A percentile compares a stretch with the other conserved stretches of the same genome.
Conservation (phyloP, 805 yeast species). For the Myxozyma sirexii region DNA sequence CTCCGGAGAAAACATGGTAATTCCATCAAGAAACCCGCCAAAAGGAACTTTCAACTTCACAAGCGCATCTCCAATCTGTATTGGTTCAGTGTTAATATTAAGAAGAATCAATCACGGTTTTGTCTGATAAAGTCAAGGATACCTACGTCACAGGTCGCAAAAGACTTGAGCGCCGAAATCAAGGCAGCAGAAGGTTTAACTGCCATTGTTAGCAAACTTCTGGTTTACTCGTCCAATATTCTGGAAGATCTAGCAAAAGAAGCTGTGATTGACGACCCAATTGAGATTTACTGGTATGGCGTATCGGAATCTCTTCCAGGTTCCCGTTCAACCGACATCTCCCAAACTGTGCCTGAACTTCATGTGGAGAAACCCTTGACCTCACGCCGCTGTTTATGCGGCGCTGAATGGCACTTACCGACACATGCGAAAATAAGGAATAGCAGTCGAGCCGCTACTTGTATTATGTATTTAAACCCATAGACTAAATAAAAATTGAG, state of each 20-base stretch:
- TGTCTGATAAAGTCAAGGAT: neutral
- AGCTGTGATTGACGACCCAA: too few species aligned
- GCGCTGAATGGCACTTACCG: neutral
- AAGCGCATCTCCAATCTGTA: slow-evolving; percentile 30
- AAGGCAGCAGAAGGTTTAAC: slow-evolving; percentile 14
- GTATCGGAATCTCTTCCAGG: neutral
- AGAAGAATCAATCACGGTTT: neutral
- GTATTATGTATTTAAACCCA: too few species aligned
- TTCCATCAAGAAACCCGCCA: slow-evolving; percentile 29
- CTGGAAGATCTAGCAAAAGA: too few species aligned
- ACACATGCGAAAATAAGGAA: too few species aligned
- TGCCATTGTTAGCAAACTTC: neutral
- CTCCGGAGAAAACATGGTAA: slow-evolving; percentile 31
- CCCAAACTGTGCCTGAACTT: neutral
- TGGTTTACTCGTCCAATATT: too few species aligned
- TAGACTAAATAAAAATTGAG: too few species aligned
- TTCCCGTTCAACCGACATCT: too few species aligned
- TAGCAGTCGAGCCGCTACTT: too few species aligned
- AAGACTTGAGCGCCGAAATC: slow-evolving; percentile 14
- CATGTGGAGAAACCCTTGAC: neutral
- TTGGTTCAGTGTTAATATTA: too few species aligned
- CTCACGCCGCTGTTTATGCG: neutral
- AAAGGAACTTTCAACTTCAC: slow-evolving; percentile 26
- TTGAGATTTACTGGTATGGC: too few species aligned
- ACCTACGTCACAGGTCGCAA: slow-evolving; percentile 29